Percentiles rank a stretch among this genome's conserved stretches.
phyloP scores from a whole-genome alignment of 2,329 filamentous ascomycete genomes.

The Alternaria gaisen region DNA sequence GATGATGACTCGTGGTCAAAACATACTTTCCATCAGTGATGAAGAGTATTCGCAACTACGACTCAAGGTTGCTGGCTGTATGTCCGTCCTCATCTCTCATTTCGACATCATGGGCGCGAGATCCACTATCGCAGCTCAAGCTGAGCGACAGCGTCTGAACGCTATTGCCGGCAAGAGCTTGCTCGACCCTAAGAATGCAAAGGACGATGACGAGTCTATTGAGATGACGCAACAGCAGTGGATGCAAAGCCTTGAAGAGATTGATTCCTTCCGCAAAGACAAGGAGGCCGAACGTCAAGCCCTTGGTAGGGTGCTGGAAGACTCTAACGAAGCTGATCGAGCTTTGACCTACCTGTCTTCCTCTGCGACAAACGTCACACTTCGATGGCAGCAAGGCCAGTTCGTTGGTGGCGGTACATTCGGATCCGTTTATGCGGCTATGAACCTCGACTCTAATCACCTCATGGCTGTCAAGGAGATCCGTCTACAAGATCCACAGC shows the following conservation, averaged over 20 bases:
- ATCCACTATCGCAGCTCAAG: conserved; percentile 90
- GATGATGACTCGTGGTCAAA: conserved; percentile 93
- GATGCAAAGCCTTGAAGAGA: conserved; percentile 73
- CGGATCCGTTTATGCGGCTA: conserved; percentile 95
- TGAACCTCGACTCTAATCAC: conserved; percentile 95
- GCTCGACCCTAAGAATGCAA: conserved; percentile 76
- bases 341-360: conserved; percentile 94
- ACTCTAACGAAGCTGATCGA: conserved; percentile 93
- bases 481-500: conserved; percentile 91
- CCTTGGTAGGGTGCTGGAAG: conserved; percentile 89
- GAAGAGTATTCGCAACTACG: conserved; percentile 85
- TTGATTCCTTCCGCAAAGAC: conserved; percentile 81
- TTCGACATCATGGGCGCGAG: conserved; percentile 99
- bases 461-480: conserved; percentile 99
- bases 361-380: conserved; percentile 90
- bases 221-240: conserved; percentile 78
- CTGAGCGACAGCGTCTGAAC: conserved; percentile 88
- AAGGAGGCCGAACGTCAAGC: conserved; percentile 86
- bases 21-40: conserved; percentile 89
- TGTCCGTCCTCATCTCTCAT: conserved; percentile 96
- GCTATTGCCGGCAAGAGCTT: conserved; percentile 78
- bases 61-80: conserved; percentile 92
- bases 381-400: conserved; percentile 98
- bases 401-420: conserved; percentile 98
- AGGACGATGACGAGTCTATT: conserved; percentile 86